A percentile compares a stretch with the other conserved stretches of the same genome.
Evolutionary conservation across 495 filamentous ascomycete genomes (phyloP).

Genomic region (Clavariopsis aquatica): DNA sequence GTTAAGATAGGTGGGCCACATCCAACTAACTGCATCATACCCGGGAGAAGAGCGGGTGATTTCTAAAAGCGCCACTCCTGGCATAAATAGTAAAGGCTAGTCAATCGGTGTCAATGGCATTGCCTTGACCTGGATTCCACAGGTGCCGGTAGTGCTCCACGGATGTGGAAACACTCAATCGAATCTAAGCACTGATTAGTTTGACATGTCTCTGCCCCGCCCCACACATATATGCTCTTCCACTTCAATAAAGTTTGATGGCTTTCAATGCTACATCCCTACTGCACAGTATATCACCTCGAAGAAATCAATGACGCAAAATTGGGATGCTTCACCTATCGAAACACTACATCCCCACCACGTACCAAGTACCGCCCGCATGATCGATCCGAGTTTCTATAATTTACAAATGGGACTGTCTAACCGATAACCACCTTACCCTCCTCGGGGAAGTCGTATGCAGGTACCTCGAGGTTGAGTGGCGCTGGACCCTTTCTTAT

Average conservation of each 20-base stretch:
- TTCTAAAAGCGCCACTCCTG: too few relatives aligned
- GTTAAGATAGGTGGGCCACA: too few relatives aligned
- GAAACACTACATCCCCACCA: slow-evolving; percentile 11
- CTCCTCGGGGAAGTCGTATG: slow-evolving; percentile 63
- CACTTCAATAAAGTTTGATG: not conserved
- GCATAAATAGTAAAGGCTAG: too few relatives aligned
- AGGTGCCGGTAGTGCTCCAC: too few relatives aligned
- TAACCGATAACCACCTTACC: slow-evolving; percentile 49
- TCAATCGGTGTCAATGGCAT: too few relatives aligned
- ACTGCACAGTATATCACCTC: slow-evolving; percentile 23
- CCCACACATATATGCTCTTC: not conserved
- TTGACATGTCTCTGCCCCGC: too few relatives aligned
- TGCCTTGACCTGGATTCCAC: too few relatives aligned
- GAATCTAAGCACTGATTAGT: too few relatives aligned
- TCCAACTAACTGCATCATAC: too few relatives aligned
- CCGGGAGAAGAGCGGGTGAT: too few relatives aligned
- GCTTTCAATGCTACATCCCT: slow-evolving; percentile 29
- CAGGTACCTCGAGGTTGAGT: slow-evolving; percentile 92
- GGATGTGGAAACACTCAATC: too few relatives aligned
- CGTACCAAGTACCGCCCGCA: not conserved
- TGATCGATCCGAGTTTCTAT: slow-evolving; percentile 5
- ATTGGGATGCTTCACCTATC: slow-evolving; percentile 29
- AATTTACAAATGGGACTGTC: slow-evolving; percentile 27
- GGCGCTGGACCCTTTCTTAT: slow-evolving; percentile 94
- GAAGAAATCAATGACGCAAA: slow-evolving; percentile 12